Base-by-base conservation (phyloP, 148 eudicot genomes). In the Fagopyrum tataricum region DNA sequence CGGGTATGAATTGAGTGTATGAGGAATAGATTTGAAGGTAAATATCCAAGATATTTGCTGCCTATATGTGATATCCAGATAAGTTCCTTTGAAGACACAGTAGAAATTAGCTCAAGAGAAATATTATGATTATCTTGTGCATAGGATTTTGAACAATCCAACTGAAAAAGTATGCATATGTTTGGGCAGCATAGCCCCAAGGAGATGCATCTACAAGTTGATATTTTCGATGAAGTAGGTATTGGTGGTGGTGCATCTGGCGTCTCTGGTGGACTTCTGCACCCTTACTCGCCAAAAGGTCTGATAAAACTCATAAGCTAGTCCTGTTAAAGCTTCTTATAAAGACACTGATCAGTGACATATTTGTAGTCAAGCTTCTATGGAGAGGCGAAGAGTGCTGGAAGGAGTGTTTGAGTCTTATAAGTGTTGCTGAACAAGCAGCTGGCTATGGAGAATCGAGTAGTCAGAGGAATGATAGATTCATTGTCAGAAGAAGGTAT, bases 181-280 rank as follows among this genome's bases (percentile, higher is more conserved):
- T 18, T 67, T 68, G 82, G 83, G 80, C 97, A 92, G 99, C 82
- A 88, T 72, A 82, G 87, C 76, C 83, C 92, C 48, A 85, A 77
- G 77, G 92, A 90, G 51, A 61, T 82, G 76, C 76, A 79, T 44
- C 18, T 90, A 48, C 73, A 80, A 62, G 74, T 96, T 78, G 94
- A 96, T 78, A 71, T 96, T 62, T 88, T 87, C 79, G 99, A 96
- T 84, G 97, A 96, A 76, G 83, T 79, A 67, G 99, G 97, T 40
- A 84, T 96, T 74, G 99, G 90, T 70, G 99, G 96, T 53, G 99
- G 99, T 46, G 99, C 99, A 73, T 96, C 99, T 51, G 97, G 99
- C 31, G 89, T 96, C 73, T 85, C 97, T 79, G 99, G 99, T 43
- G 99, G 99, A 40, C 99, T 96, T 61, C 82, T 96, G 68, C 99